Evolutionary conservation across 305 asterid genomes (phyloP).

Genomic region (Plantago lanceolata): DNA sequence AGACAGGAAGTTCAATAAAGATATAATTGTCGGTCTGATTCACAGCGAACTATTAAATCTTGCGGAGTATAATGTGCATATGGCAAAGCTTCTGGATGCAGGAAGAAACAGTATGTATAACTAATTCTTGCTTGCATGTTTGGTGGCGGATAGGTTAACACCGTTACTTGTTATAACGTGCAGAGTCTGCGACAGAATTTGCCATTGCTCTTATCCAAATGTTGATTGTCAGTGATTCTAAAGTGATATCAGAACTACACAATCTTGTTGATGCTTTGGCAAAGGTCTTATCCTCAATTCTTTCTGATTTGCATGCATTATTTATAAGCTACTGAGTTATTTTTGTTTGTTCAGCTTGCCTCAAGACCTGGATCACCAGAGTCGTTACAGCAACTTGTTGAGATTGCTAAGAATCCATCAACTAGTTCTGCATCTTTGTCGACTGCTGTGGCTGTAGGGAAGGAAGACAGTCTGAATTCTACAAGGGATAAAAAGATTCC

Average conservation of each 20-base stretch:
- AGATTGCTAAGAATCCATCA: slow-evolving; percentile 83
- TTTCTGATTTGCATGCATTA: slow-evolving; percentile 1
- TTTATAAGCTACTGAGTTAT: slow-evolving; percentile 25
- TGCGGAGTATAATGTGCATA: slow-evolving; percentile 91
- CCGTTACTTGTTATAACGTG: slow-evolving; percentile 28
- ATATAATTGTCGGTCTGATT: slow-evolving; percentile 80
- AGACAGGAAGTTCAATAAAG: slow-evolving; percentile 83
- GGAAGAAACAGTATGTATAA: slow-evolving; percentile 84
- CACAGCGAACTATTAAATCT: slow-evolving; percentile 74
- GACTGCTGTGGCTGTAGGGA: slow-evolving; percentile 44
- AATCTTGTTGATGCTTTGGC: slow-evolving; percentile 90
- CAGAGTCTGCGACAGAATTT: slow-evolving; percentile 93
- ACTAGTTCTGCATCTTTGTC: slow-evolving; percentile 44
- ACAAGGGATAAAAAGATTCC: slow-evolving; percentile 74
- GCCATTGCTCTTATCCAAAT: slow-evolving; percentile 78
- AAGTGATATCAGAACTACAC: slow-evolving; percentile 79
- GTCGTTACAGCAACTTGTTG: slow-evolving; percentile 82
- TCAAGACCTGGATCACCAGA: slow-evolving; percentile 97
- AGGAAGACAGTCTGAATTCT: slow-evolving; percentile 56
- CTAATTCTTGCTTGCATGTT: slow-evolving; percentile 20
- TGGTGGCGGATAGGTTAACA: slow-evolving; percentile 17
- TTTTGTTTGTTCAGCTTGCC: slow-evolving; percentile 59
- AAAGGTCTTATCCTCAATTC: slow-evolving; percentile 50
- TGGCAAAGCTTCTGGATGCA: slow-evolving; percentile 93
- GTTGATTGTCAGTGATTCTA: slow-evolving; percentile 56